A percentile compares a stretch with the other conserved stretches of the same genome.
Evolutionary conservation across 2,329 filamentous ascomycete species (phyloP).

Genomic region (Tetracladium maxilliforme): DNA sequence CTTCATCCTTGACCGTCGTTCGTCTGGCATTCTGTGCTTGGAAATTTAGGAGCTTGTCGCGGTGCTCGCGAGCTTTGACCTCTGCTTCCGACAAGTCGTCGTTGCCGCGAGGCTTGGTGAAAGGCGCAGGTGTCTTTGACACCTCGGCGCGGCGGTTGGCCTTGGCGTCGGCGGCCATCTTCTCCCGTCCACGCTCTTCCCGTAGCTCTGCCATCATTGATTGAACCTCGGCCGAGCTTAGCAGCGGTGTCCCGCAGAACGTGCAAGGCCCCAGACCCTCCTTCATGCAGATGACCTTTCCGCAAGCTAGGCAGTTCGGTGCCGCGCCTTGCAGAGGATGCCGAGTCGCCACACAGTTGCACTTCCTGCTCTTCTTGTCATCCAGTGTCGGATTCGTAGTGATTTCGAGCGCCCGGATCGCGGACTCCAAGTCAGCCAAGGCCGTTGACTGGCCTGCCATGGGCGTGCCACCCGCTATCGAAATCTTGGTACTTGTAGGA

Average conservation of each 20-base stretch:
- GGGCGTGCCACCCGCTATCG: slow-evolving; percentile 60
- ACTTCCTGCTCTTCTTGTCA: slow-evolving; percentile 46
- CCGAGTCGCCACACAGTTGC: slow-evolving; percentile 75
- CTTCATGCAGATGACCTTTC: slow-evolving; percentile 89
- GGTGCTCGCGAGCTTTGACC: slow-evolving; percentile 44
- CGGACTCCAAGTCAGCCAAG: slow-evolving; percentile 57
- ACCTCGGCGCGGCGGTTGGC: slow-evolving; percentile 53
- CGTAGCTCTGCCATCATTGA: slow-evolving; percentile 73
- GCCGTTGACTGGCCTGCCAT: slow-evolving; percentile 73
- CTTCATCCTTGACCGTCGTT: slow-evolving; percentile 57
- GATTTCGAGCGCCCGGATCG: slow-evolving; percentile 81
- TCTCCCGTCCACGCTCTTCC: slow-evolving; percentile 76
- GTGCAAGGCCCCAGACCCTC: slow-evolving; percentile 92
- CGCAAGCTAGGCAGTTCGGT: slow-evolving; percentile 83
- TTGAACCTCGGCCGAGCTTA: slow-evolving; percentile 62
- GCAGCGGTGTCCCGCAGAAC: slow-evolving; percentile 64
- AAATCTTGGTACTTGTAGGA: slow-evolving; percentile 45
- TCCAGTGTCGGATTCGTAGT: slow-evolving; percentile 71
- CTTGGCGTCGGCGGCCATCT: slow-evolving; percentile 67
- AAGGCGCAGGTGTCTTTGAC: slow-evolving; percentile 42
- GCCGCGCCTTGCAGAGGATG: slow-evolving; percentile 84
- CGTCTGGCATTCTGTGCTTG: slow-evolving; percentile 56
- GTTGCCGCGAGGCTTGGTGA: slow-evolving; percentile 27
- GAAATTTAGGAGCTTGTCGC: slow-evolving; percentile 51
- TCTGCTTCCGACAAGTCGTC: slow-evolving; percentile 9